phyloP scores from a whole-genome alignment of 805 yeast genomes.

The Myxozyma udenii region DNA sequence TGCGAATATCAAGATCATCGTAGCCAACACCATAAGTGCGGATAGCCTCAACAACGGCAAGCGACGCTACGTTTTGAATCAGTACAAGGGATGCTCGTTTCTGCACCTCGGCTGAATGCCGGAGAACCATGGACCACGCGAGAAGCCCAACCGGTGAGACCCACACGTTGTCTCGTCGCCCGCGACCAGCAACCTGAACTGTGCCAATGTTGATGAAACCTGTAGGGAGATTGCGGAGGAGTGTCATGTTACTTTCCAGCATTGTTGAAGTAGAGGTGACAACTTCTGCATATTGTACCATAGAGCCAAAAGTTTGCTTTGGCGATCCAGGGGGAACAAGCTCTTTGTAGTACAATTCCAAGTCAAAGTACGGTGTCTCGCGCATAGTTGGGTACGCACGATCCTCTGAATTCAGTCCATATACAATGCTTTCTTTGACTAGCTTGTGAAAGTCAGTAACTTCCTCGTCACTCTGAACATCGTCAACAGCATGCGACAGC shows the following conservation, averaged over 20 bases:
- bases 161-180: slow-evolving; percentile 95
- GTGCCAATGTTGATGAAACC: slow-evolving; percentile 71
- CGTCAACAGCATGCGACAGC: slow-evolving; percentile 9
- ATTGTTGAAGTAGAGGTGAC: slow-evolving; percentile 82
- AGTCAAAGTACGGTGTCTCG: slow-evolving; percentile 71
- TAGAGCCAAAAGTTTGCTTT: slow-evolving; percentile 47
- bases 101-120: slow-evolving; percentile 47
- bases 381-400: slow-evolving; percentile 34
- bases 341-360: slow-evolving; percentile 50
- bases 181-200: slow-evolving; percentile 85
- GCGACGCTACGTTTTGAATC: slow-evolving; percentile 76
- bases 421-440: slow-evolving; percentile 54
- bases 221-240: slow-evolving; percentile 60
- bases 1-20: slow-evolving; percentile 68
- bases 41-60: slow-evolving; percentile 80
- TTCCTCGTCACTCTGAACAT: slow-evolving; percentile 27
- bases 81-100: slow-evolving; percentile 62
- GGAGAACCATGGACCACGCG: slow-evolving; percentile 71
- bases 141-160: slow-evolving; percentile 89
- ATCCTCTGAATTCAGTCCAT: slow-evolving; percentile 27
- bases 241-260: slow-evolving; percentile 65
- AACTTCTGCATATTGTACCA: slow-evolving; percentile 77
- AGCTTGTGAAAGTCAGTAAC: slow-evolving; percentile 55
- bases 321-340: slow-evolving; percentile 9
- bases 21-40: slow-evolving; percentile 62